Evolutionary conservation across 768 basidiomycete genomes (phyloP).

Genomic region (Lentinula sp.): DNA sequence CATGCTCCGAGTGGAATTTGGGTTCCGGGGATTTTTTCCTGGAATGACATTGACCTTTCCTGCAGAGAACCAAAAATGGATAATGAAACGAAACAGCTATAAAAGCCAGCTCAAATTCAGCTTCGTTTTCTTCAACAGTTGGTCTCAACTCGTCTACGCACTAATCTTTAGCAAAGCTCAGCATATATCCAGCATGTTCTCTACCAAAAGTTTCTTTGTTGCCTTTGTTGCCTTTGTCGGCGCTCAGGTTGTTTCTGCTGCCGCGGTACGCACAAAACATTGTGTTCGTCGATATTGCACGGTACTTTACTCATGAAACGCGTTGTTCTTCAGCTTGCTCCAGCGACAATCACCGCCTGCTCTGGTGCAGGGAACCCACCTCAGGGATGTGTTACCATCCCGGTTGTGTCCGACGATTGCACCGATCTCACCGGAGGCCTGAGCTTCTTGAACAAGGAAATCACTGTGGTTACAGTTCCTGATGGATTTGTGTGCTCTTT

Average conservation of each 20-base stretch:
- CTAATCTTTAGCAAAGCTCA: not conserved
- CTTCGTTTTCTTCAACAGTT: not conserved
- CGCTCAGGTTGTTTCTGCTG: not conserved
- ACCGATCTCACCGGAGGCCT: constrained; percentile 3
- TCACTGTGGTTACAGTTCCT: not conserved
- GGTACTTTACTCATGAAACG: not conserved
- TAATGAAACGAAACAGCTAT: not conserved
- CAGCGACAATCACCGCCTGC: not conserved
- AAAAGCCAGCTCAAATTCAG: not conserved
- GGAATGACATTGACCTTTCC: no score
- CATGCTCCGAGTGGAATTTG: no score
- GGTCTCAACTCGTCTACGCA: not conserved
- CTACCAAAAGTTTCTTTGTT: not conserved
- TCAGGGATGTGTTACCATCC: constrained; percentile 6
- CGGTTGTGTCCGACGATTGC: constrained; percentile 5
- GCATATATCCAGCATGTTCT: not conserved
- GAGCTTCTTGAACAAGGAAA: constrained; percentile 7
- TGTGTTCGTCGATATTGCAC: not conserved
- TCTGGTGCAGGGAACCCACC: constrained; percentile 3
- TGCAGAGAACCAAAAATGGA: not conserved
- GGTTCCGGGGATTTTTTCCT: no score
- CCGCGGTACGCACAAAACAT: not conserved
- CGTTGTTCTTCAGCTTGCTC: not conserved
- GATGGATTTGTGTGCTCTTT: constrained; percentile 6
- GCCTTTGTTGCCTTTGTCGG: not conserved